These are phyloP conservation scores for Podaxis sp. DNA, from an alignment of 768 basidiomycete species.

Conservation along the genomic window DNA sequence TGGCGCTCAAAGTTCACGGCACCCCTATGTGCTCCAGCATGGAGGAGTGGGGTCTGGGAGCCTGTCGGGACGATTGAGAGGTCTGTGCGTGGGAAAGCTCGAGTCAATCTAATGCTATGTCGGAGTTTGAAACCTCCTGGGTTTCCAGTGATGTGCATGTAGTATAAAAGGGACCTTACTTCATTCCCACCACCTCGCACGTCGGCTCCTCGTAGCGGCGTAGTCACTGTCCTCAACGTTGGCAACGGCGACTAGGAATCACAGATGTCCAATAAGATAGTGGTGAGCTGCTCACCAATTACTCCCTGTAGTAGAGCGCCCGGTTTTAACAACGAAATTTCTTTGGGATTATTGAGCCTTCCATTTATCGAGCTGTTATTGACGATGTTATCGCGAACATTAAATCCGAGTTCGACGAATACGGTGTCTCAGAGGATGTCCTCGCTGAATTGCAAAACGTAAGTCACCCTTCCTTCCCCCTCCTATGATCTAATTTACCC, in stretches of 20 bases:
- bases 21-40: neutral
- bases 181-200: conserved; percentile 41
- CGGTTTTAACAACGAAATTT: conserved; percentile 49
- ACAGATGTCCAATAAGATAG: conserved; percentile 95
- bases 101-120: conserved; percentile 24
- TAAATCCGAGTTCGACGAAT: conserved; percentile 95
- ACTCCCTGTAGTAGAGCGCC: conserved; percentile 53
- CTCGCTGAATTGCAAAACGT: conserved; percentile 87
- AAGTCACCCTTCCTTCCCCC: conserved; percentile 36
- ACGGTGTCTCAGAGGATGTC: conserved; percentile 90
- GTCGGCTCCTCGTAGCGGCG: conserved; percentile 36
- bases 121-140: conserved; percentile 48
- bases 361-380: conserved; percentile 90
- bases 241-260: conserved; percentile 28
- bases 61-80: conserved; percentile 14
- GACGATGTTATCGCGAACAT: conserved; percentile 91
- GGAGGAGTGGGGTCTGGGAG: neutral
- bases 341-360: conserved; percentile 65
- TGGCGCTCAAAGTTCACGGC: too few species aligned
- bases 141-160: conserved; percentile 41
- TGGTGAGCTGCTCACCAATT: conserved; percentile 85
- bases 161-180: conserved; percentile 49
- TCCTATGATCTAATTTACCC: conserved; percentile 15
- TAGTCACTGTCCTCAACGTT: conserved; percentile 33
- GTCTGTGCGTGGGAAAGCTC: conserved; percentile 46